Base-by-base conservation (phyloP, 2,329 filamentous ascomycete genomes). In the Penicillium sp. region DNA sequence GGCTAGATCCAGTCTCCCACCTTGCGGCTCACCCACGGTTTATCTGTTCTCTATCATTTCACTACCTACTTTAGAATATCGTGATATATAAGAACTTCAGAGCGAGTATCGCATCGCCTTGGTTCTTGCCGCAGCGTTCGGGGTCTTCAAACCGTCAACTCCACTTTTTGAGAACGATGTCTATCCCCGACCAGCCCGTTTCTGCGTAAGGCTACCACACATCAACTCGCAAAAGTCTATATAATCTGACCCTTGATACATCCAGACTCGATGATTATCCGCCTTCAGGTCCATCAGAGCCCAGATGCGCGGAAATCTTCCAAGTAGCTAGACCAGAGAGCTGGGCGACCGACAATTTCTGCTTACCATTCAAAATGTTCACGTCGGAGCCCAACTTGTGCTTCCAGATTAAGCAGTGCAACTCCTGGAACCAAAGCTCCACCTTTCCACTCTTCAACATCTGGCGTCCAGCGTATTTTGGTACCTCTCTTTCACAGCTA, bases 391-490 rank as follows among this genome's bases (percentile, higher is more conserved):
- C 48, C 5, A 33, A 27, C 27, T n/a, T 50, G 5, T 50, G 14
- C 7, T 44, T 39, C 24, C 48, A 50, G 20, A 44, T 50, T 11
- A 33, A 20, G 3, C 41, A 50, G 45, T 24, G 33, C 14, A 30
- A 33, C 16, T 45, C 16, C 10, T 45, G 48, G 48, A 50, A 16
- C 5, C 11, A 40, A 4, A 8, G 11, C 16, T 22, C 35, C 7
- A 16, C 14, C 4, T 45, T 39, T 24, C 25, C 16, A 13, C 10
- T 10, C 5, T 50, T 44, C 31, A 50, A 50, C 20, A 31, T 50
- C 25, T 50, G 42, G 48, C 25, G 41, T 35, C 48, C 48, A 4
- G 35, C 33, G 18, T 41, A 41, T 16, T 20, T 46, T 14, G 48
- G 42, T n/a, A 14, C 24, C 14, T 39, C 22, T 2, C 35, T 50